Base-by-base conservation (phyloP, 352 stramenopile genomes). In the Globisporangium perplexum region DNA sequence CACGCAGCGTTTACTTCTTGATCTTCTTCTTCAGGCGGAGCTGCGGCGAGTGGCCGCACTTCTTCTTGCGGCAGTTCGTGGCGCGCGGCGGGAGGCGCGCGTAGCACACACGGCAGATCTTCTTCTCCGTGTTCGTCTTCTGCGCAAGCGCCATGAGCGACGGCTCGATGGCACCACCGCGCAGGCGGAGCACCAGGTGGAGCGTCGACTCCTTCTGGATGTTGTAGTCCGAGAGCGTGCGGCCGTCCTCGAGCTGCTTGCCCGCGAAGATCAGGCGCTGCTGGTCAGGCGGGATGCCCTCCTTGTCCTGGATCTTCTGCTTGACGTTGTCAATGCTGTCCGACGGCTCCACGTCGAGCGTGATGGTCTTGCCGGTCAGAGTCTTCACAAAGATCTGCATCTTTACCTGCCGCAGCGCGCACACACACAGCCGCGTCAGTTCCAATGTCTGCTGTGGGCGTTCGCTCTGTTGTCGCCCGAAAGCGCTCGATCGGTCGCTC, bases 21-120 rank as follows among this genome's bases (percentile, higher is more conserved):
- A 99, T 88, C 90, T 99, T 99, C 90, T 99, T 99, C 97, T 99
- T 99, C 75, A 98, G 96, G 73, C 98, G 95, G 63, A 99, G 88
- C 87, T 99, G 97, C 72, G 95, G 97, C 62, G 96, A 99, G 88
- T 99, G 98, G 71, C 98, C 98, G 72, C 98, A 99, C 93, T 99
- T 99, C 90, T 99, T 99, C 96, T 99, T 99, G 71, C 98, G 93
- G 94, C 98, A 99, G 91, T 99, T 99, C 60, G 90, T 98, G 53
- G 98, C 98, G 78, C 96, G 96, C 48, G 96, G 96, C 42, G 97
- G 97, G 51, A 99, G 95, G 89, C 97, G 95, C 62, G 97, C 97
- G 79, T 99, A 99, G 83, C 97, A 99, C 72, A 99, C 98, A 72
- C 97, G 95, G 91, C 97, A 99, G 62, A 99, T 97, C 79, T 97